phyloP scores from a whole-genome alignment of 1,284 basidiomycete genomes.

The Pseudozyma flocculosa region DNA sequence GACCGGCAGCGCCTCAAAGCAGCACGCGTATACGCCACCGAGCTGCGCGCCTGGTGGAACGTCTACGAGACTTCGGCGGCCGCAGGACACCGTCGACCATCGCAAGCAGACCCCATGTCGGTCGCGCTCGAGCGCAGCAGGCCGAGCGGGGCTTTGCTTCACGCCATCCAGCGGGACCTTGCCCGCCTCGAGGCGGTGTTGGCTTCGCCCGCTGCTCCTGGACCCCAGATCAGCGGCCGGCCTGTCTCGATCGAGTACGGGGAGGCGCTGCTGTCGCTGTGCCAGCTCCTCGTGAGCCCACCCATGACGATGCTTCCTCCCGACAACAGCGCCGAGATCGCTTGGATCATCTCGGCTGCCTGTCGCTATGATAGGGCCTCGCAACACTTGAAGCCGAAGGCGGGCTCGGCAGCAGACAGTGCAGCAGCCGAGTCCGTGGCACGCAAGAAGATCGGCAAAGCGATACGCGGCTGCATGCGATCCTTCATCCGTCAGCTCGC shows the following conservation, averaged over 20 bases:
- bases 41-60: constrained; percentile 21
- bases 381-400: too few species aligned
- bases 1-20: constrained; percentile 9
- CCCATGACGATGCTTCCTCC: constrained; percentile 14
- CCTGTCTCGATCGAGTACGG: constrained; percentile 12
- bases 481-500: constrained; percentile 24
- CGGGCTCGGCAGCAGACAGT: not conserved
- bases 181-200: constrained; percentile 10
- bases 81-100: not conserved
- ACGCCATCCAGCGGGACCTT: constrained; percentile 14
- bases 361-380: constrained; percentile 37
- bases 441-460: not conserved
- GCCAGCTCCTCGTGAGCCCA: constrained; percentile 12
- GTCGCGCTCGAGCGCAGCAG: not conserved
- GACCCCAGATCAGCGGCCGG: too few species aligned
- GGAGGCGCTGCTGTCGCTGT: constrained; percentile 14
- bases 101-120: too few species aligned
- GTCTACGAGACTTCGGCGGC: not conserved
- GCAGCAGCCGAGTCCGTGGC: not conserved
- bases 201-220: not conserved
- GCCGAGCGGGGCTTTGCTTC: constrained; percentile 20
- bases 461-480: constrained; percentile 17
- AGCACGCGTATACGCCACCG: constrained; percentile 11
- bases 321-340: constrained; percentile 14
- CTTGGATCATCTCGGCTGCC: constrained; percentile 27